Percentiles rank a stretch among this genome's conserved stretches.
These are phyloP conservation scores for Brasilioporus rufonigricans DNA, from an alignment of 768 basidiomycete genomes.

Conservation along the genomic window DNA sequence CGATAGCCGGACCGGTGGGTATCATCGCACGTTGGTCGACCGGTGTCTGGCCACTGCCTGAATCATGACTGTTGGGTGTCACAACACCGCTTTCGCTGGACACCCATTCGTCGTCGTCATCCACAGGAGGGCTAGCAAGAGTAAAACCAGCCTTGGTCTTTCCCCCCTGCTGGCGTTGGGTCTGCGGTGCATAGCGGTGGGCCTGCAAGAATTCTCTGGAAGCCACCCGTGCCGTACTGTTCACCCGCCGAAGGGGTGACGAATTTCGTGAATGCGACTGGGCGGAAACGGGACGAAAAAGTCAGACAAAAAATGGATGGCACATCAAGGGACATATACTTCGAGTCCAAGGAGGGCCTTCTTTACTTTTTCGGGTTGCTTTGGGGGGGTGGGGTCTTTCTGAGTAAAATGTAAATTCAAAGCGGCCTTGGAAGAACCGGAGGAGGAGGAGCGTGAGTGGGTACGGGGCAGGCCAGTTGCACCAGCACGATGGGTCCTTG, in stretches of 20 bases:
- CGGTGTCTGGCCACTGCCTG: slow-evolving; percentile 39
- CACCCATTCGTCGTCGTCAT: slow-evolving; percentile 70
- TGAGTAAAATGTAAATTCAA: slow-evolving; percentile 67
- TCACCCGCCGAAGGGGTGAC: slow-evolving; percentile 27
- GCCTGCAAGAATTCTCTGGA: slow-evolving; percentile 36
- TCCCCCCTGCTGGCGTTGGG: slow-evolving; percentile 31
- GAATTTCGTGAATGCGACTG: slow-evolving; percentile 24
- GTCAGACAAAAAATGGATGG: slow-evolving; percentile 15
- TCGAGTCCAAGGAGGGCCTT: slow-evolving; percentile 45
- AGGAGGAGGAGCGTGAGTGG: slow-evolving; percentile 63
- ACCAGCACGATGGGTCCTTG: slow-evolving; percentile 47
- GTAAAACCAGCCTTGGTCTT: slow-evolving; percentile 56
- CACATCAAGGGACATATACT: slow-evolving; percentile 33
- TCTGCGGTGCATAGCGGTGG: slow-evolving; percentile 27
- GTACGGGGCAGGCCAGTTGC: slow-evolving; percentile 50
- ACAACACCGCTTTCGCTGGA: slow-evolving; percentile 76
- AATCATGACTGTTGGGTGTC: slow-evolving; percentile 55
- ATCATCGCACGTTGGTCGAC: slow-evolving; percentile 24
- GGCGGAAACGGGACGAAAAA: background rate
- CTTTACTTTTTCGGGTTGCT: slow-evolving; percentile 52
- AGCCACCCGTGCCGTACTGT: slow-evolving; percentile 27
- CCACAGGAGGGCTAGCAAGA: slow-evolving; percentile 48
- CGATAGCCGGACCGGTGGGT: slow-evolving; percentile 9
- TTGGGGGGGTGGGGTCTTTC: slow-evolving; percentile 48
- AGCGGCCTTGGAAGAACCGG: slow-evolving; percentile 50